phyloP scores from a whole-genome alignment of 2,329 filamentous ascomycete genomes.

The Xylaria sp. region DNA sequence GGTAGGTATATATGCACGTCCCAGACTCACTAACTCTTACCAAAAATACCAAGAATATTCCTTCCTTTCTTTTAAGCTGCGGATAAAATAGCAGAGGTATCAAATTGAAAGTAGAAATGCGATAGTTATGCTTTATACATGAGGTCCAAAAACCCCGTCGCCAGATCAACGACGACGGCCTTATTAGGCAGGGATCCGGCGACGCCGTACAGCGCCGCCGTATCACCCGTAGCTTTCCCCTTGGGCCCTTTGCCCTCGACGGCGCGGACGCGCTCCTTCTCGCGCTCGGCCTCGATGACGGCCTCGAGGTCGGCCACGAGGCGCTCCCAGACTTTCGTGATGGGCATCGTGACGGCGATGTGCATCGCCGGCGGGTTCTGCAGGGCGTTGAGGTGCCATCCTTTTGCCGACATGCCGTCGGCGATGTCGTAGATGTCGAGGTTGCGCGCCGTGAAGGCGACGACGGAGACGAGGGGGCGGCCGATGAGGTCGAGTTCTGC shows the following conservation, averaged over 20 bases:
- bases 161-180: conserved; percentile 90
- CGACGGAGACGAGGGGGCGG: conserved; percentile 86
- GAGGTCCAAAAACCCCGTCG: conserved; percentile 90
- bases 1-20: not conserved
- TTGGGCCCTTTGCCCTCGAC: conserved; percentile 74
- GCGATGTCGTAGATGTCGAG: conserved; percentile 92
- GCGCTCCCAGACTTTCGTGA: conserved; percentile 82
- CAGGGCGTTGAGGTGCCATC: conserved; percentile 96
- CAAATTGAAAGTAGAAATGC: not conserved
- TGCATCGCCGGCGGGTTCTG: conserved; percentile 94
- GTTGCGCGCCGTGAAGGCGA: conserved; percentile 86
- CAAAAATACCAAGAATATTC: not conserved
- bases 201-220: conserved; percentile 91
- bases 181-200: conserved; percentile 96
- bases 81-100: not conserved
- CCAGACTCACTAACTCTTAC: not conserved
- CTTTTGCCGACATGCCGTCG: conserved; percentile 83
- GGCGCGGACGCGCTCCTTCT: conserved; percentile 79
- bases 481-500: conserved; percentile 84
- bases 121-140: conserved; percentile 85
- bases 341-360: conserved; percentile 90
- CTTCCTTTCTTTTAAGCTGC: not conserved
- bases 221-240: conserved; percentile 78
- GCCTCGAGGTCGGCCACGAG: conserved; percentile 78
- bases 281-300: conserved; percentile 77